Evolutionary conservation across 164 flowering plant genomes (phyloP).

Genomic region (Nymphaea thermarum): DNA sequence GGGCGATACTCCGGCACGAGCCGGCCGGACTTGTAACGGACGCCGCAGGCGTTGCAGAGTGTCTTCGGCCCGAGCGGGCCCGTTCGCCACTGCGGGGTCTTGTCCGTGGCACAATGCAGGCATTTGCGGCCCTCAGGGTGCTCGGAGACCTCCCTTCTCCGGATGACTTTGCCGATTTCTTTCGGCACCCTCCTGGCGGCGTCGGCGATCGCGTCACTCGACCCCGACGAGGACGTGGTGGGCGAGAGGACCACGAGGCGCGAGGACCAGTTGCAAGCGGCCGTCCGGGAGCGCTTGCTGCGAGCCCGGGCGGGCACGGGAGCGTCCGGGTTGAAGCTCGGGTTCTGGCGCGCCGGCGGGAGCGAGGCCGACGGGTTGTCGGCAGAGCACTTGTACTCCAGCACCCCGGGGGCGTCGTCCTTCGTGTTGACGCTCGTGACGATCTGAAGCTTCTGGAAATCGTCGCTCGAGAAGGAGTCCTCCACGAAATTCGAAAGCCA

Average conservation of each 20-base stretch:
- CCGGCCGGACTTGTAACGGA: slow-evolving; percentile 90
- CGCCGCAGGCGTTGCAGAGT: slow-evolving; percentile 90
- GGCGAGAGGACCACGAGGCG: slow-evolving; percentile 46
- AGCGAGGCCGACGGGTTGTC: background rate
- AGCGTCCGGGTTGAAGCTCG: slow-evolving; percentile 34
- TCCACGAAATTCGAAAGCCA: slow-evolving; percentile 94
- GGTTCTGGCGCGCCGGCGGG: slow-evolving; percentile 4
- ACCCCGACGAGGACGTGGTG: slow-evolving; percentile 19
- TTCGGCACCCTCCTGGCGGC: slow-evolving; percentile 6
- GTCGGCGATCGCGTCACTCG: slow-evolving; percentile 1
- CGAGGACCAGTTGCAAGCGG: slow-evolving; percentile 71
- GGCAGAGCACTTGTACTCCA: slow-evolving; percentile 10
- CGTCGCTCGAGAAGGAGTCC: slow-evolving; percentile 74
- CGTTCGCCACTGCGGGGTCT: slow-evolving; percentile 96
- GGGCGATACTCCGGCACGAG: slow-evolving; percentile 92
- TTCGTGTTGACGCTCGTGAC: slow-evolving; percentile 27
- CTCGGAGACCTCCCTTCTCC: slow-evolving; percentile 17
- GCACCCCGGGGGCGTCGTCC: slow-evolving; percentile 14
- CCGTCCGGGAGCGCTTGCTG: slow-evolving; percentile 82
- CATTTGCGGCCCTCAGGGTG: slow-evolving; percentile 41
- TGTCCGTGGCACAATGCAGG: slow-evolving; percentile 75
- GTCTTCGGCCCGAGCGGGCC: slow-evolving; percentile 97
- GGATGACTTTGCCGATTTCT: slow-evolving; percentile 6
- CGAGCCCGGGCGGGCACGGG: slow-evolving; percentile 82
- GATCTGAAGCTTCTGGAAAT: slow-evolving; percentile 41